Evolutionary conservation across 2,329 filamentous ascomycete genomes (phyloP).

Genomic region (Neocucurbitaria cava): DNA sequence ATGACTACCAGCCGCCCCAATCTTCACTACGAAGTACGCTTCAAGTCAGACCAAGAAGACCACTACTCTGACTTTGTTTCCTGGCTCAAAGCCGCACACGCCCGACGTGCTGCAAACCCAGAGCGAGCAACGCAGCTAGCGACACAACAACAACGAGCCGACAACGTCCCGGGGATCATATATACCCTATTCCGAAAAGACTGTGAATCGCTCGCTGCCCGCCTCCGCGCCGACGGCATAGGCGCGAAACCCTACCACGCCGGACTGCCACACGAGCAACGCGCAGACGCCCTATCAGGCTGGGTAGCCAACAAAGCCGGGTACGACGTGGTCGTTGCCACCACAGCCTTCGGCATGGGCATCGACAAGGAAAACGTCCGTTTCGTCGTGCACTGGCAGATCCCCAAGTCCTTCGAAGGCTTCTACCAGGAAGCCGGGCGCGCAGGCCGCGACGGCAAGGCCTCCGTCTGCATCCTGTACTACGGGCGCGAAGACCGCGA

Average conservation of each 20-base stretch:
- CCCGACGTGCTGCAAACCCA: constrained; percentile 67
- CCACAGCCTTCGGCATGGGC: constrained; percentile 96
- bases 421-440: constrained; percentile 96
- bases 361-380: constrained; percentile 96
- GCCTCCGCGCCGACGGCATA: constrained; percentile 71
- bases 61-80: constrained; percentile 75
- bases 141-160: constrained; percentile 57
- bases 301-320: constrained; percentile 77
- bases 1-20: constrained; percentile 87
- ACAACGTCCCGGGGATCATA: constrained; percentile 77
- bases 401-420: constrained; percentile 92
- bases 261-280: constrained; percentile 69
- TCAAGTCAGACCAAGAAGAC: constrained; percentile 77
- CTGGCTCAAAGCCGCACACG: constrained; percentile 79
- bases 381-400: constrained; percentile 93
- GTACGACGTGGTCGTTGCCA: constrained; percentile 93
- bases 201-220: constrained; percentile 73
- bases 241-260: constrained; percentile 78
- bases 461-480: constrained; percentile 85
- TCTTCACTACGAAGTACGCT: constrained; percentile 88
- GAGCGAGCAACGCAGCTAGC: constrained; percentile 65
- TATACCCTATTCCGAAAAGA: constrained; percentile 79
- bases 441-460: constrained; percentile 87
- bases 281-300: constrained; percentile 72
- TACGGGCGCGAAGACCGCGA: constrained; percentile 89